phyloP scores from a whole-genome alignment of 2,329 filamentous ascomycete species.

The Tolypocladium ophioglossoides region DNA sequence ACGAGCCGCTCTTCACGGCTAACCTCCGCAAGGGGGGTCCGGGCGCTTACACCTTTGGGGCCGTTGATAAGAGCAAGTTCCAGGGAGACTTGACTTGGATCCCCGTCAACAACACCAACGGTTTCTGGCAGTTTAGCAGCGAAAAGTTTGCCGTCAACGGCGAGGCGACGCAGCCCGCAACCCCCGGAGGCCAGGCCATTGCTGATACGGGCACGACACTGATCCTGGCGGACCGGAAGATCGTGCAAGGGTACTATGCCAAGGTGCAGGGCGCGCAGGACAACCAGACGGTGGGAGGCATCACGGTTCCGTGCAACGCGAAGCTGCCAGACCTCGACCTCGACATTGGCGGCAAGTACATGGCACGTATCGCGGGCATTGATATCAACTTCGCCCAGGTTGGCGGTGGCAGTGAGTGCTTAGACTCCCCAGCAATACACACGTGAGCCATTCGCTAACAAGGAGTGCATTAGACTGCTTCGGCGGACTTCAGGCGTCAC shows the following conservation, averaged over 20 bases:
- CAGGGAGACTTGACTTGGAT: conserved; percentile 49
- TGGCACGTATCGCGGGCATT: conserved; percentile 43
- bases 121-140: conserved; percentile 52
- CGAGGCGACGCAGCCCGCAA: conserved; percentile 22
- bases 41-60: conserved; percentile 62
- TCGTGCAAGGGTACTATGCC: conserved; percentile 38
- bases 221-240: conserved; percentile 44
- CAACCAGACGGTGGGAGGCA: conserved; percentile 29
- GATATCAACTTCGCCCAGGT: conserved; percentile 44
- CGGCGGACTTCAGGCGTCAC: conserved; percentile 54
- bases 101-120: conserved; percentile 46
- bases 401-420: conserved; percentile 37
- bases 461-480: conserved; percentile 31
- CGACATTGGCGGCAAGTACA: conserved; percentile 44
- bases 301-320: conserved; percentile 34
- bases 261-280: conserved; percentile 33
- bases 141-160: conserved; percentile 43
- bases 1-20: conserved; percentile 58
- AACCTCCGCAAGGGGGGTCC: conserved; percentile 47
- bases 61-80: conserved; percentile 52
- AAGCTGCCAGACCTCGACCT: conserved; percentile 39
- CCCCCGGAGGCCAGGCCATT: conserved; percentile 33
- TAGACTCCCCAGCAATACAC: conserved; percentile 24
- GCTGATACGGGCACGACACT: conserved; percentile 54
- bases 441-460: neutral